These are phyloP conservation scores for Borealophlyctis nickersoniae DNA, from an alignment of 192 early-diverging fungal species.

Conservation along the genomic window DNA sequence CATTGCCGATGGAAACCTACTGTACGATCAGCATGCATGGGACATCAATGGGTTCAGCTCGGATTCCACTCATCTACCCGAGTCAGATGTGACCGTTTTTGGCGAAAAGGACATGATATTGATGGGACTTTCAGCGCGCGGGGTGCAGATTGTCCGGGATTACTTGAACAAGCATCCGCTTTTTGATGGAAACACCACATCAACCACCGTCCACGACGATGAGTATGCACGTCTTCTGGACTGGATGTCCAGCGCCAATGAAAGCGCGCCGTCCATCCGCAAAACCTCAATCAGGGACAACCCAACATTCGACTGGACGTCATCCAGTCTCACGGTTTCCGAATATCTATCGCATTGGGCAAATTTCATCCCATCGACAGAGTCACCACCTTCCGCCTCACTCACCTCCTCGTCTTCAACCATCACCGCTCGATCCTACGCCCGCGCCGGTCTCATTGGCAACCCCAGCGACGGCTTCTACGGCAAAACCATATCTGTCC, in stretches of 20 bases:
- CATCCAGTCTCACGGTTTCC: not conserved
- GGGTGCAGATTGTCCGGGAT: not conserved
- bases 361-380: not conserved
- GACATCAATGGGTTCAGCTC: too few relatives aligned
- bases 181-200: not conserved
- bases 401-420: not conserved
- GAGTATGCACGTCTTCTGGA: not conserved
- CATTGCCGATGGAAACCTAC: not conserved
- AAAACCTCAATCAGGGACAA: not conserved
- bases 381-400: not conserved
- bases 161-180: not conserved
- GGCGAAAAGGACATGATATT: not conserved
- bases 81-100: not conserved
- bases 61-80: not conserved
- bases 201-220: not conserved
- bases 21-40: not conserved
- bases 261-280: not conserved
- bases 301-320: not conserved
- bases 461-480: slow-evolving; percentile 67
- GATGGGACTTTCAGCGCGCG: not conserved
- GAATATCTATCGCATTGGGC: not conserved
- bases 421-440: slow-evolving; percentile 40
- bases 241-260: too few relatives aligned
- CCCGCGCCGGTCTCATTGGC: slow-evolving; percentile 62
- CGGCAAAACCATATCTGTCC: slow-evolving; percentile 59